A percentile compares a stretch with the other conserved stretches of the same genome.
Conservation (phyloP, 371 early-diverging fungal genomes). For the Mucor plumbeus region DNA sequence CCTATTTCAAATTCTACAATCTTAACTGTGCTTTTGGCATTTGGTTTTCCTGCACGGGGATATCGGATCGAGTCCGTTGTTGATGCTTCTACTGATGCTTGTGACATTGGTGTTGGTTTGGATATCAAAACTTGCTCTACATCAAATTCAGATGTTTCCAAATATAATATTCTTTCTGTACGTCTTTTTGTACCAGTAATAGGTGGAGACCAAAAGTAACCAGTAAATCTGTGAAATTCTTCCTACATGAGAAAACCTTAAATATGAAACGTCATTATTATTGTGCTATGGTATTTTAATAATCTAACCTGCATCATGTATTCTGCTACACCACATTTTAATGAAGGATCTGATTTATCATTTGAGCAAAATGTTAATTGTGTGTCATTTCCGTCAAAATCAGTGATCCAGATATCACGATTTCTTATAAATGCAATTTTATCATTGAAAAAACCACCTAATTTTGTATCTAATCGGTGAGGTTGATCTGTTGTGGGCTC, state of each 20-base stretch:
- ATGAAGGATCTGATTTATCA: slow-evolving; percentile 36
- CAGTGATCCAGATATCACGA: slow-evolving; percentile 71
- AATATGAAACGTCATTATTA: slow-evolving; percentile 7
- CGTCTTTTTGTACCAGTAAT: slow-evolving; percentile 28
- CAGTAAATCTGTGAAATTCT: slow-evolving; percentile 75
- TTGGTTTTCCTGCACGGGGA: slow-evolving; percentile 69
- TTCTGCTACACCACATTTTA: slow-evolving; percentile 72
- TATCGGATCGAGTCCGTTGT: slow-evolving; percentile 46
- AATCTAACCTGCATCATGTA: slow-evolving; percentile 72
- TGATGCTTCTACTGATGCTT: not conserved
- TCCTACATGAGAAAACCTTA: slow-evolving; percentile 43
- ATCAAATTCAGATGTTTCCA: slow-evolving; percentile 66
- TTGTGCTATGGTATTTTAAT: too few species aligned
- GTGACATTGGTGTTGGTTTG: slow-evolving; percentile 29
- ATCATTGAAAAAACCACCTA: slow-evolving; percentile 59
- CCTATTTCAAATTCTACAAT: slow-evolving; percentile 60
- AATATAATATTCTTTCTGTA: slow-evolving; percentile 58
- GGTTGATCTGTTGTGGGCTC: not conserved
- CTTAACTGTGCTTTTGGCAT: slow-evolving; percentile 62
- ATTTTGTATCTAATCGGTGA: slow-evolving; percentile 55
- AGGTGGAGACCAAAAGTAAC: slow-evolving; percentile 69
- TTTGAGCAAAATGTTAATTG: slow-evolving; percentile 66
- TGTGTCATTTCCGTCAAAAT: slow-evolving; percentile 60
- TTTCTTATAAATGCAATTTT: slow-evolving; percentile 67
- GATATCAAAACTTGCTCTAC: slow-evolving; percentile 65